Evolutionary conservation across 441 rosid species (phyloP).

Genomic region (Erodium texanum): DNA sequence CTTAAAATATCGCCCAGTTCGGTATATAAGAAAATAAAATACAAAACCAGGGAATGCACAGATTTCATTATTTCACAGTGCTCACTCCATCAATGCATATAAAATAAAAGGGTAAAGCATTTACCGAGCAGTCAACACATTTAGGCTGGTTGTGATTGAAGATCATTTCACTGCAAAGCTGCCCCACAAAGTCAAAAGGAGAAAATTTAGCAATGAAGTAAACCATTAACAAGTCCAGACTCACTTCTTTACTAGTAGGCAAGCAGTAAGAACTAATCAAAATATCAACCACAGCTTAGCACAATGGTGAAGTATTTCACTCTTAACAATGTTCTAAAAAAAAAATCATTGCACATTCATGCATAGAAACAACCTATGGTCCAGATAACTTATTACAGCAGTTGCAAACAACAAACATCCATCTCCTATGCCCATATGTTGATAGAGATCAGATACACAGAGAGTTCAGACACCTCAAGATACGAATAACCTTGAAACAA

Average conservation of each 20-base stretch:
- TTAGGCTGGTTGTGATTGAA: conserved; percentile 82
- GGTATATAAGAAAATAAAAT: not conserved
- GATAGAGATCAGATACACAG: no score
- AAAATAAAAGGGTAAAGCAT: conserved; percentile 21
- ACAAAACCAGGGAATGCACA: not conserved
- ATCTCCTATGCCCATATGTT: no score
- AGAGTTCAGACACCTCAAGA: no score
- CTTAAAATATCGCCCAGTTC: not conserved
- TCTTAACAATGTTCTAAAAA: not conserved
- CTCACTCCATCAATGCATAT: not conserved
- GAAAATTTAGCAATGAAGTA: conserved; percentile 21
- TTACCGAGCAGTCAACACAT: conserved; percentile 74
- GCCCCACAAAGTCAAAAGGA: conserved; percentile 34
- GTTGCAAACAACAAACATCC: no score
- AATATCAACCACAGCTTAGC: not conserved
- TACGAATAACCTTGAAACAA: not conserved
- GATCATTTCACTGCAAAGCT: conserved; percentile 76
- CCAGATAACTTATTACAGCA: no score
- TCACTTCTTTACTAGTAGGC: not conserved
- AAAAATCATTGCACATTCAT: not conserved
- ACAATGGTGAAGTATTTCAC: no score
- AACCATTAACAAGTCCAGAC: conserved; percentile 5
- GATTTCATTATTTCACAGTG: not conserved
- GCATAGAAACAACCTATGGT: not conserved
- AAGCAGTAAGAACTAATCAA: not conserved